Conservation (phyloP, 148 eudicot species). For the Vaccinium vitisidaea region DNA sequence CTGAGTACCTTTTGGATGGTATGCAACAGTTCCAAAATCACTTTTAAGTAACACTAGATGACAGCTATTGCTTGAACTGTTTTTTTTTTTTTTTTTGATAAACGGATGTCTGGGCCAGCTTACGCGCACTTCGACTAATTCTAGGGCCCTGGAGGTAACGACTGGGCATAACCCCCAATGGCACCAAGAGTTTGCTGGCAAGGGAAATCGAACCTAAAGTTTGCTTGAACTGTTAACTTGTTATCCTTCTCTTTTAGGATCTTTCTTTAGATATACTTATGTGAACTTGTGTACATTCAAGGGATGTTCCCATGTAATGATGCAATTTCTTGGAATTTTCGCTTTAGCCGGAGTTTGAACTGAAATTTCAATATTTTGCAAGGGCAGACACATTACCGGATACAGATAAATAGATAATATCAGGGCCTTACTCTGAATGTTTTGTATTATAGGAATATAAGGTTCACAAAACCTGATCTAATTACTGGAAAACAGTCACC, state of each 20-base stretch:
- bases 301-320: background rate
- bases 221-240: slow-evolving; percentile 1
- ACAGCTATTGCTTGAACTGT: background rate
- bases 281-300: background rate
- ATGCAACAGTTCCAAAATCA: slow-evolving; percentile 18
- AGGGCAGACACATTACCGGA: background rate
- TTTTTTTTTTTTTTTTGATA: too few species aligned
- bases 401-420: background rate
- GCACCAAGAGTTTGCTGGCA: too few species aligned
- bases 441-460: background rate
- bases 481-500: background rate
- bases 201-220: too few species aligned
- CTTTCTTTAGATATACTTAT: background rate
- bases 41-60: background rate
- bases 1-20: slow-evolving; percentile 86
- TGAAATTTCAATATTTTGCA: background rate
- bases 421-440: background rate
- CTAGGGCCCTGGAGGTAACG: too few species aligned
- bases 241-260: background rate
- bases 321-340: background rate
- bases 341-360: background rate
- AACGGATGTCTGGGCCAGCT: too few species aligned
- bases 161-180: too few species aligned
- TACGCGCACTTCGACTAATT: too few species aligned
- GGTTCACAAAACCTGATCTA: slow-evolving; percentile 1